Conservation (phyloP, 805 yeast genomes). For the Candida coquimbonensis region DNA sequence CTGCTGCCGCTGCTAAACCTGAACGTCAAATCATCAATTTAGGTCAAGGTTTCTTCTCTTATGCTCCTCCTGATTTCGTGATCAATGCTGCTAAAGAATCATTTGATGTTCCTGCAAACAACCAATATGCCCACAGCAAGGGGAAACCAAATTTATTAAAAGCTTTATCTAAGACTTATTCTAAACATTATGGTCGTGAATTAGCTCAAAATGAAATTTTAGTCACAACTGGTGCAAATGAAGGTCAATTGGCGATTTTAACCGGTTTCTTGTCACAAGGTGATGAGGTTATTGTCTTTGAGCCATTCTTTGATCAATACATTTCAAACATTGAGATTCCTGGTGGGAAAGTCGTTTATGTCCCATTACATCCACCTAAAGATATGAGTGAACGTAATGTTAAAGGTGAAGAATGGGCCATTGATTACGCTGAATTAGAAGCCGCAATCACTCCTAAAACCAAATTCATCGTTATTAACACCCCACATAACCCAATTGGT, state of each 20-base stretch:
- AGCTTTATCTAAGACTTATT: conserved; percentile 65
- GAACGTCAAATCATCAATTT: conserved; percentile 81
- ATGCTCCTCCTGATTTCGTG: conserved; percentile 93
- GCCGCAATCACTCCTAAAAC: conserved; percentile 68
- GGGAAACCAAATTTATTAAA: conserved; percentile 76
- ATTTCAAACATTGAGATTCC: conserved; percentile 89
- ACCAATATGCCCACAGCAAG: conserved; percentile 88
- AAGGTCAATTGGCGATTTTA: conserved; percentile 81
- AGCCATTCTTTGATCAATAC: conserved; percentile 96
- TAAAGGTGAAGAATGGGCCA: conserved; percentile 79
- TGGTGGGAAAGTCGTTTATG: conserved; percentile 88
- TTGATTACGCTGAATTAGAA: conserved; percentile 74
- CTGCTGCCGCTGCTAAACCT: conserved; percentile 57
- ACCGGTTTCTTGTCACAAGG: conserved; percentile 81
- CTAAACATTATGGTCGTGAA: conserved; percentile 53
- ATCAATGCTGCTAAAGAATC: conserved; percentile 75
- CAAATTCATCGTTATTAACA: conserved; percentile 78
- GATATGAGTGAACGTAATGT: conserved; percentile 58
- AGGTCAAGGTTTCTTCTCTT: conserved; percentile 97
- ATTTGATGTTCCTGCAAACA: conserved; percentile 61
- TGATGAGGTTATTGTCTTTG: conserved; percentile 93
- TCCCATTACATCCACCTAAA: conserved; percentile 76
- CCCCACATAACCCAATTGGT: conserved; percentile 97
- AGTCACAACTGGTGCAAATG: conserved; percentile 95
- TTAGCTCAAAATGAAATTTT: conserved; percentile 58